Evolutionary conservation across 2,329 filamentous ascomycete species (phyloP).

Genomic region (Scedosporium boydii): DNA sequence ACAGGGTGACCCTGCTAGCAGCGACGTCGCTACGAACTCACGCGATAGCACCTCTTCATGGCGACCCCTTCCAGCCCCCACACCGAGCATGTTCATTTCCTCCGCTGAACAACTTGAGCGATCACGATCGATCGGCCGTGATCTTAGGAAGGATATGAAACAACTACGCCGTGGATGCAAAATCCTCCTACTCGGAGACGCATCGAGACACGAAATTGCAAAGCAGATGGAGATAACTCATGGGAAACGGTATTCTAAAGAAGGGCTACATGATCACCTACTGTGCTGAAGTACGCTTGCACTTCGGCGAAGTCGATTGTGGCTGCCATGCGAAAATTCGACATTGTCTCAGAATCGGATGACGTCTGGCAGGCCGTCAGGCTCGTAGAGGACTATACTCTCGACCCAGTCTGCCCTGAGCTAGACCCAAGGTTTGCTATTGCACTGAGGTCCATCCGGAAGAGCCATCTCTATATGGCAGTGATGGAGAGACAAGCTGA

Average conservation of each 20-base stretch:
- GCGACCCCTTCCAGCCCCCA: too few species aligned
- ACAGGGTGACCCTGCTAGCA: too few species aligned
- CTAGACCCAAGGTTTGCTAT: conserved; percentile 70
- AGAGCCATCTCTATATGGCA: conserved; percentile 70
- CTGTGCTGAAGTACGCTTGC: conserved; percentile 27
- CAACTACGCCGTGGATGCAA: conserved; percentile 96
- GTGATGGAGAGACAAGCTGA: conserved; percentile 92
- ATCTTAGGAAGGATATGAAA: conserved; percentile 88
- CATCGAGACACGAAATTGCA: conserved; percentile 60
- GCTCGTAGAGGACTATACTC: conserved; percentile 76
- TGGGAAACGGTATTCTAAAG: conserved; percentile 90
- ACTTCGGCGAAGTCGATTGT: too few species aligned
- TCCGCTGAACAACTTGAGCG: too few species aligned
- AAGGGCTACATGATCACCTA: conserved; percentile 88
- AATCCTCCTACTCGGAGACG: conserved; percentile 71
- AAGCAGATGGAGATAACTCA: conserved; percentile 99
- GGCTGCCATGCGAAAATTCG: conserved; percentile 32
- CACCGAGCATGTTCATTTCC: too few species aligned
- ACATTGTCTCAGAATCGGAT: conserved; percentile 98
- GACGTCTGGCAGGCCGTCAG: conserved; percentile 86
- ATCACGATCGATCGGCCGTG: conserved; percentile 78
- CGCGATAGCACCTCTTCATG: too few species aligned
- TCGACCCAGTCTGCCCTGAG: conserved; percentile 79
- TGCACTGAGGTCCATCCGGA: conserved; percentile 82
- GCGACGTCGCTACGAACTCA: too few species aligned